Conservation (phyloP, 2,329 filamentous ascomycete species). For the Colletotrichum liriopes region DNA sequence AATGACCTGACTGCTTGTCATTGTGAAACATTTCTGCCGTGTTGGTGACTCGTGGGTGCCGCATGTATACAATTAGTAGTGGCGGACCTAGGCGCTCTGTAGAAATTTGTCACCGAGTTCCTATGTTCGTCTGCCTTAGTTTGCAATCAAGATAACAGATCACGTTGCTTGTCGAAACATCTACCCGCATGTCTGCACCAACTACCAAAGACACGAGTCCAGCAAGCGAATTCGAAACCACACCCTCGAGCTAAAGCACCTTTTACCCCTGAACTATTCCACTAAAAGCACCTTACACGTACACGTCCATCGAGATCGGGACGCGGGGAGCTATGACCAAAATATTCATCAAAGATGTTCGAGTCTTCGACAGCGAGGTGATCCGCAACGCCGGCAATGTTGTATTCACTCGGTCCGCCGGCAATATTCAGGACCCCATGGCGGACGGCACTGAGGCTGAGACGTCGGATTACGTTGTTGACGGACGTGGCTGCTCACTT, state of each 20-base stretch:
- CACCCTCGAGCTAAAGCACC: neutral
- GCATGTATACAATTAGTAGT: neutral
- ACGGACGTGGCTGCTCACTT: constrained; percentile 24
- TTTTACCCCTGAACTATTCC: neutral
- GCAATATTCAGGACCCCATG: constrained; percentile 3
- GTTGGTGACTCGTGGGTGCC: neutral
- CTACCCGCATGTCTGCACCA: neutral
- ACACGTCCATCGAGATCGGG: neutral
- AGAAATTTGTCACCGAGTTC: neutral
- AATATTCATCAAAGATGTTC: constrained; percentile 29
- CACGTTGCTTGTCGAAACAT: neutral
- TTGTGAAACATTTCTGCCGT: neutral
- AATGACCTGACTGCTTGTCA: neutral
- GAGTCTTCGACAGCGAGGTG: constrained; percentile 43
- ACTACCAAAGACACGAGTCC: neutral
- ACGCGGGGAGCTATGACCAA: constrained; percentile 1
- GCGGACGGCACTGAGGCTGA: constrained; percentile 9
- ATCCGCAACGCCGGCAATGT: constrained; percentile 6
- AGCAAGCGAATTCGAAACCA: neutral
- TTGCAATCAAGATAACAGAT: neutral
- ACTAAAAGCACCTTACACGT: neutral
- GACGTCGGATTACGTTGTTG: neutral
- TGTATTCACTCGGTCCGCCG: constrained; percentile 19
- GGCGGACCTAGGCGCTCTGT: neutral
- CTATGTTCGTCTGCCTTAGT: neutral